Percentiles rank a stretch among this genome's conserved stretches.
Evolutionary conservation across 495 filamentous ascomycete species (phyloP).

Genomic region (Neurospora sp.): DNA sequence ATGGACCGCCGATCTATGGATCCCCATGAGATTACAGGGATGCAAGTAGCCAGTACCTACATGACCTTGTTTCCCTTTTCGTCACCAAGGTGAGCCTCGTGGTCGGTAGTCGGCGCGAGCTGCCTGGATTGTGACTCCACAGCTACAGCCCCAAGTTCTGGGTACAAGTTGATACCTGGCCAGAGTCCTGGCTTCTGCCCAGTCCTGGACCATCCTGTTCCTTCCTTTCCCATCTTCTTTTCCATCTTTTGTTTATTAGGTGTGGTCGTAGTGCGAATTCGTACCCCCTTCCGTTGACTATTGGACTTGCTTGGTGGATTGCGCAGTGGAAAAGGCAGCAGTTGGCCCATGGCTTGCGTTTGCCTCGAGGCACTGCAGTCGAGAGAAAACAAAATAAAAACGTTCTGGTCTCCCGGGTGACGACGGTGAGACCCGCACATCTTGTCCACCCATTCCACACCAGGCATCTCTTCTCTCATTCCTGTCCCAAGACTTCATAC

Average conservation of each 20-base stretch:
- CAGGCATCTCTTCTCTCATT: background rate
- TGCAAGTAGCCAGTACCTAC: background rate
- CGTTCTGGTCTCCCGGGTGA: background rate
- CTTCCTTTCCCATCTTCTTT: background rate
- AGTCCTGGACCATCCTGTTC: background rate
- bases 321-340: background rate
- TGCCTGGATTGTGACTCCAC: conserved; percentile 14
- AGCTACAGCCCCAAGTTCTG: background rate
- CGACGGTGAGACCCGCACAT: background rate
- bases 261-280: background rate
- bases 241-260: background rate
- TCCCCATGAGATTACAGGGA: background rate
- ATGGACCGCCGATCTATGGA: background rate
- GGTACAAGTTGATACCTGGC: conserved; percentile 8
- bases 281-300: background rate
- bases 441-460: background rate
- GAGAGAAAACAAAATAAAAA: background rate
- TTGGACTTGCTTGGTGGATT: background rate
- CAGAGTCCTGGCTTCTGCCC: background rate
- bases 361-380: background rate
- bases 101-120: conserved; percentile 7
- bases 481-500: background rate
- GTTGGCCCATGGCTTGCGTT: background rate
- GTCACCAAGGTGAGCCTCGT: background rate
- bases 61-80: background rate